Conservation (phyloP, 192 early-diverging fungal species). For the Dissophora globulifera region DNA sequence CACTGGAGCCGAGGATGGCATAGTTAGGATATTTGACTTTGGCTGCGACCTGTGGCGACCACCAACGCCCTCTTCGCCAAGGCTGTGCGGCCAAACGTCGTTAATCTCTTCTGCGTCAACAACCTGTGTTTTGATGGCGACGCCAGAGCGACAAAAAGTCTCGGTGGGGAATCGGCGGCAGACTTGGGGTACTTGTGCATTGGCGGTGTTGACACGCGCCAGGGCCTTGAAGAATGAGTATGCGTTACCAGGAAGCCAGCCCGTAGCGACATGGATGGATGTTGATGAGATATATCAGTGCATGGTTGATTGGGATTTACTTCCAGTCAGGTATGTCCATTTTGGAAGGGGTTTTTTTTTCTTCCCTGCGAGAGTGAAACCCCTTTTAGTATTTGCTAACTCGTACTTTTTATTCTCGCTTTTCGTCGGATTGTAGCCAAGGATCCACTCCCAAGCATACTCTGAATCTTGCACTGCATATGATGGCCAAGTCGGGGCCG, state of each 20-base stretch:
- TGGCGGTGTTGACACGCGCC: constrained; percentile 31
- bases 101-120: constrained; percentile 25
- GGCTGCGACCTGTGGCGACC: constrained; percentile 39
- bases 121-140: constrained; percentile 45
- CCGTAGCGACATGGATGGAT: constrained; percentile 32
- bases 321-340: constrained; percentile 50
- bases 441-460: constrained; percentile 47
- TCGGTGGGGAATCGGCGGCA: constrained; percentile 48
- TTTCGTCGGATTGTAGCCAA: too few species aligned
- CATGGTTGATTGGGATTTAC: constrained; percentile 48
- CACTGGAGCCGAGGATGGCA: constrained; percentile 33
- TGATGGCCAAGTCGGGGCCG: constrained; percentile 47
- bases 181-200: constrained; percentile 37
- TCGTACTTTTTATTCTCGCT: too few species aligned
- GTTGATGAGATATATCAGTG: constrained; percentile 46
- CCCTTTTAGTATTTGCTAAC: too few species aligned
- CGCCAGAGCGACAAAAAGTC: constrained; percentile 21
- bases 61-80: constrained; percentile 31
- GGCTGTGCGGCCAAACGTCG: constrained; percentile 45
- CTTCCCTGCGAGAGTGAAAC: too few species aligned
- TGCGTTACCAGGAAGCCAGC: neutral
- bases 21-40: constrained; percentile 44
- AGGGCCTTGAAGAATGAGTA: neutral
- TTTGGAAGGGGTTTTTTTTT: too few species aligned
- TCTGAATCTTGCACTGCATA: constrained; percentile 45